Evolutionary conservation across 2,329 filamentous ascomycete genomes (phyloP), one percentile per base, ranked within the genome.

Genomic region (Colletotrichum sp.): DNA sequence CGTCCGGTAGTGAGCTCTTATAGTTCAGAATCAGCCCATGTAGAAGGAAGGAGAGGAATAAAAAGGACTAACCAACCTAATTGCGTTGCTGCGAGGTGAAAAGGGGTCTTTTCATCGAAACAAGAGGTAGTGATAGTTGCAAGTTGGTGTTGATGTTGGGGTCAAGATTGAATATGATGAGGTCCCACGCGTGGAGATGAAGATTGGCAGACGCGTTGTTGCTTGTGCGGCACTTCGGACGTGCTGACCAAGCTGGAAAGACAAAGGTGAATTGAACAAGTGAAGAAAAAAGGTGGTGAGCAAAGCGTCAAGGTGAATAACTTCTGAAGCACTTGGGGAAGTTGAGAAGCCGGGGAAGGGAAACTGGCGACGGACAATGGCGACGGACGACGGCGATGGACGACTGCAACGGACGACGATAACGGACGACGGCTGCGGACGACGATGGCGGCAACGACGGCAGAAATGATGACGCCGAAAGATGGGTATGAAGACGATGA

Each of bases 221-320:
- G 10, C n/a, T 49, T 21, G 44, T 1, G 44, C 3, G 2, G 13
- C 8, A 49, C 2, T 1, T 2, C 0, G 12, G 2, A 49, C 1
- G 44, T 49, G 44, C 44, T 6, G 44, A 52, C 10, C 44, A n/a
- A 21, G 4, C n/a, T 18, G 44, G 10, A 0, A 7, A 52, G 44
- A 52, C 44, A 52, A 52, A 52, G 44, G 10, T 21, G 44, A 49
- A 21, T 0, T 1, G n/a, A 1, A 21, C 44, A 5, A 49, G 44
- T n/a, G n/a, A 49, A 21, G n/a, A 1, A 13, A 13, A 44, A 21
- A 21, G 4, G n/a, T 21, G 18, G n/a, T 21, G 44, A 52, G 44
- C n/a, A 13, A 52, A 0, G n/a, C 10, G 44, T 21, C 44, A 21
- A 52, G n/a, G 44, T 21, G n/a, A 49, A n/a, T 21, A 10, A 21